Conservation (phyloP, 139 green algal genomes). For the Chlamydomonas sp. region DNA sequence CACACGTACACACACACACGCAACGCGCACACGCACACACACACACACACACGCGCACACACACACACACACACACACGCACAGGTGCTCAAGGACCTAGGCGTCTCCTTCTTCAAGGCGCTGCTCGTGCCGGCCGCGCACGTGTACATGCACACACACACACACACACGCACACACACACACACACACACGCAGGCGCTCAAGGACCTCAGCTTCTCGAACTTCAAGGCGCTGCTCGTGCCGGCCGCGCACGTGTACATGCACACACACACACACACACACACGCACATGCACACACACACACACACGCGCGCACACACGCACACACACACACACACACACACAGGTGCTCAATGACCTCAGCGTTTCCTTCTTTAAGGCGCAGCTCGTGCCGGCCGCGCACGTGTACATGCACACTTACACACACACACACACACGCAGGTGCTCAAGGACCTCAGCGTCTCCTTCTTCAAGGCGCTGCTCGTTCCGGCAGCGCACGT, state of each 20-base stretch:
- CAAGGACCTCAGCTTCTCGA: not conserved
- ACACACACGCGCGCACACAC: not conserved
- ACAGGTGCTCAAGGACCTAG: constrained; percentile 9
- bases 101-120: constrained; percentile 7
- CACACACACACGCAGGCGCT: too few species aligned
- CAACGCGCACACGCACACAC: too few species aligned
- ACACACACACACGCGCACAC: too few species aligned
- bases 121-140: constrained; percentile 11
- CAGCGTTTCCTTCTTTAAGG: constrained; percentile 5
- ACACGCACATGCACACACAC: not conserved
- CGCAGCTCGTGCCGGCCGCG: constrained; percentile 9
- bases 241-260: constrained; percentile 12
- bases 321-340: not conserved
- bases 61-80: too few species aligned
- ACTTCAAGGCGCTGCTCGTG: constrained; percentile 9
- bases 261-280: too few species aligned
- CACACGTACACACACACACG: too few species aligned
- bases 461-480: constrained; percentile 7
- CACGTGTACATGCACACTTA: constrained; percentile 11
- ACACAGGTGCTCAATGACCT: constrained; percentile 8
- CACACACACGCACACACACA: too few species aligned
- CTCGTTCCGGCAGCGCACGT: constrained; percentile 15
- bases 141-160: constrained; percentile 7
- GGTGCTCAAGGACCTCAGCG: constrained; percentile 4
- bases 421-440: too few species aligned